Base-by-base conservation (phyloP, 2,329 filamentous ascomycete genomes). In the Alternaria sp. region DNA sequence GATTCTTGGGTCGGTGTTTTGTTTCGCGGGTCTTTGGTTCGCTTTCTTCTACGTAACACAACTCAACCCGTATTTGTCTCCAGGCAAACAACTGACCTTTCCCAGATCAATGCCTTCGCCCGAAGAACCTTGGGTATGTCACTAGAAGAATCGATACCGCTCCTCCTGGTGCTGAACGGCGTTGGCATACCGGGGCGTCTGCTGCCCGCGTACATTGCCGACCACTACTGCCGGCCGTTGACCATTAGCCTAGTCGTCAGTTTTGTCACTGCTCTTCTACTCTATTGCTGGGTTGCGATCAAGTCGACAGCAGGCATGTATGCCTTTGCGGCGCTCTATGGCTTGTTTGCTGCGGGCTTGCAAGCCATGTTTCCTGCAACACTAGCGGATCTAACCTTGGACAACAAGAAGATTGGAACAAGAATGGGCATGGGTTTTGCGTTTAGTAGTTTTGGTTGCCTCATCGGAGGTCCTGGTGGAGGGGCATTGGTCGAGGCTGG, bases 171-270 rank as follows among this genome's bases (percentile, higher is more conserved):
- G 49, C 51, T 69, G 21, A 69, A 67, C 68, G 82, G 80, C 1
- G 78, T 80, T 0, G 82, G 82, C 0, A 74, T 84, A 7, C 75
- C 82, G 7, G 84, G 84, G 0, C 79, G 84, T 6, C 72, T 85
- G 1, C 66, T 83, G 0, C 83, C 82, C 0, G 79, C 80, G 4
- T 75, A 80, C 7, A 58, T 84, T 4, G 81, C 81, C 0, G 78
- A 80, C 49, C 71, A 67, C 28, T 70, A 61, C 46, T 57, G 80
- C 36, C 81, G 81, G 0, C 72, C 79, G 2, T 62, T 83, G 13
- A 78, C 82, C 53, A 76, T 78, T 1, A 77, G 80, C 59, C 68
- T 80, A 13, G 72, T 74, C 3, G 70, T 72, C 24, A 68, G 77
- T 10, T 64, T 79, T 13, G 67, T 76, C 5, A 70, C 77, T 13